Base-by-base conservation (phyloP, 2,329 filamentous ascomycete species). In the Fusarium transvaalense region DNA sequence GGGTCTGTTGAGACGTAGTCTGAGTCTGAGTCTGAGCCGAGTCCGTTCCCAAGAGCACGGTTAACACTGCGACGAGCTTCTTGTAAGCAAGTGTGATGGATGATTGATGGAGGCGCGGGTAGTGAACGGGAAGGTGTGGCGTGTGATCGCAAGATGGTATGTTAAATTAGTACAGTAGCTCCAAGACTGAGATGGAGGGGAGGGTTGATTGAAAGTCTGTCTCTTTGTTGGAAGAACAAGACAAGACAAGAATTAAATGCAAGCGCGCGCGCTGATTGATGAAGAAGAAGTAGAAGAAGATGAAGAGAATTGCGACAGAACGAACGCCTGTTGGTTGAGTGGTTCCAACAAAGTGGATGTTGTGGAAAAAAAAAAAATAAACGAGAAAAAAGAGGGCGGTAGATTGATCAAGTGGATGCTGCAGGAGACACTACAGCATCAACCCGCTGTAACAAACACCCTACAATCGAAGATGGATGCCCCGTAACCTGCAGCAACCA, bases 41-140 rank as follows among this genome's bases (percentile, higher is more conserved):
- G 50, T 21, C 38, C 41, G 57, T 50, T 68, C 65, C 59, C 55
- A 61, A 59, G 41, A 64, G 56, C 68, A 72, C 68, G 63, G 71
- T 61, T 61, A 58, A 57, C 27, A 45, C 42, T 56, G 61, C 58
- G 55, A 67, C 46, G 29, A 57, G 39, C 25, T 57, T 61, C 31
- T 42, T 56, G 61, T 67, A 19, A 17, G 41, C 27, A 17, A 6
- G 34, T 37, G 34, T 37, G 34, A 37, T 29, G 29, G 69, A 72
- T 41, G 38, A 25, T 48, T 72, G 71, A 73, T 72, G 59, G 68
- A 71, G 71, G 71, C 71, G 71, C 68, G 64, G 71, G 59, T 71
- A 73, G 68, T 71, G 55, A 51, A 64, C 58, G 61, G 63, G 71
- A 72, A 69, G 59, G 55, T 38, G 55, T 70, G 71, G 71, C 71